A percentile compares a stretch with the other conserved stretches of the same genome.
phyloP scores from a whole-genome alignment of 495 filamentous ascomycete genomes.

The Xylaria acuta region DNA sequence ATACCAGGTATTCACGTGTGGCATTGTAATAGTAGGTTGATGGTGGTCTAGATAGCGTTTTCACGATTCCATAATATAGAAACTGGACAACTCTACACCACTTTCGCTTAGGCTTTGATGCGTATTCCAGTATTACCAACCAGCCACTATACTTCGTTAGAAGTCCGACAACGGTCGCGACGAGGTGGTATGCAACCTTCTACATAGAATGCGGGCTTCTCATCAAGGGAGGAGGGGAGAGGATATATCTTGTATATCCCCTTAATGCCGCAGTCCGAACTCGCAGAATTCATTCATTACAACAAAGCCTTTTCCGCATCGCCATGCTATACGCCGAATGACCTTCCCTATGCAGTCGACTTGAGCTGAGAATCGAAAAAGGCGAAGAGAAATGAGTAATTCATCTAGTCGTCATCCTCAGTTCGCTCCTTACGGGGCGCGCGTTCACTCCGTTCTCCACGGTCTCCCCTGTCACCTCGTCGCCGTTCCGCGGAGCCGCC shows the following conservation, averaged over 20 bases:
- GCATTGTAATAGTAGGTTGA: constrained; percentile 18
- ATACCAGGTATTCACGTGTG: constrained; percentile 16
- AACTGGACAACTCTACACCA: constrained; percentile 19
- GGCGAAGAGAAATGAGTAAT: constrained; percentile 26
- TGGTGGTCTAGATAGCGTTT: constrained; percentile 22
- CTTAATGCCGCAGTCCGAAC: constrained; percentile 11
- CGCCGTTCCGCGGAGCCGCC: constrained; percentile 41
- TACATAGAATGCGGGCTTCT: constrained; percentile 22
- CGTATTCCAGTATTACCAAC: constrained; percentile 23
- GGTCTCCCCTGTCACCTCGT: constrained; percentile 35
- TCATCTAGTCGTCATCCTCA: constrained; percentile 55
- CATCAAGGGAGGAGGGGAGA: not conserved
- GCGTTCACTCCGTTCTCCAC: constrained; percentile 28
- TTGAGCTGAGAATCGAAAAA: constrained; percentile 28
- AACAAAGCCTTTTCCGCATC: constrained; percentile 29
- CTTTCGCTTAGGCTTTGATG: constrained; percentile 17
- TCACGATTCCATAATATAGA: constrained; percentile 15
- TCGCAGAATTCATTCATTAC: constrained; percentile 32
- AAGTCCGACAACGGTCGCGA: constrained; percentile 16
- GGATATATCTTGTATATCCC: constrained; percentile 16
- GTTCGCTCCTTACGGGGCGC: constrained; percentile 47
- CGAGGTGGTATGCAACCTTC: constrained; percentile 12
- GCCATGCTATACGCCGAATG: constrained; percentile 35
- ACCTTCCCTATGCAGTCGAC: constrained; percentile 35
- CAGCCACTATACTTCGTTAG: constrained; percentile 25